These are phyloP conservation scores for Boletus subluridellus DNA, from an alignment of 1,284 basidiomycete species.

Conservation along the genomic window DNA sequence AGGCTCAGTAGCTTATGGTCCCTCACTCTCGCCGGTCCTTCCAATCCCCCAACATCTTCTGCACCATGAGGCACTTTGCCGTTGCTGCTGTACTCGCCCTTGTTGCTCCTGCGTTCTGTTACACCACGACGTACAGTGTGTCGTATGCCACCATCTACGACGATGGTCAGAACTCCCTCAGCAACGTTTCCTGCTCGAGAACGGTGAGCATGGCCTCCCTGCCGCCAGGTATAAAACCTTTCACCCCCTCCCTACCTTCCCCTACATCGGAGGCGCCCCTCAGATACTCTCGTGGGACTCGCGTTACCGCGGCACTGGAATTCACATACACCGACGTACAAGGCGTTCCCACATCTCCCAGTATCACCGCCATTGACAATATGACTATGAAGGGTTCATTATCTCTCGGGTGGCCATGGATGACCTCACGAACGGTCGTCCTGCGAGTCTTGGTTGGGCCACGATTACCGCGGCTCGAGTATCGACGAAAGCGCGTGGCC, in stretches of 20 bases:
- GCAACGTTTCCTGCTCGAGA: background rate
- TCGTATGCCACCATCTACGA: constrained; percentile 38
- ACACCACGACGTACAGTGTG: constrained; percentile 14
- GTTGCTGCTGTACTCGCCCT: too few relatives aligned
- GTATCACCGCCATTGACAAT: constrained; percentile 38
- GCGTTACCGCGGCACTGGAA: constrained; percentile 23
- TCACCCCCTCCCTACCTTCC: constrained; percentile 41
- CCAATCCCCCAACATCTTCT: too few relatives aligned
- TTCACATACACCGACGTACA: constrained; percentile 31
- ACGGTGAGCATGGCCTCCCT: constrained; percentile 26
- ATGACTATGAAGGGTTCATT: constrained; percentile 37
- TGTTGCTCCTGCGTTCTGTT: background rate
- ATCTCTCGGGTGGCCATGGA: constrained; percentile 31
- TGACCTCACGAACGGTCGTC: constrained; percentile 13
- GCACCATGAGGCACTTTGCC: too few relatives aligned
- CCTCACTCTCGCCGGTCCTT: too few relatives aligned
- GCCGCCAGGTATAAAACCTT: constrained; percentile 42
- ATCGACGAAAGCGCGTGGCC: constrained; percentile 8
- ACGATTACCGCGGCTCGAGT: background rate
- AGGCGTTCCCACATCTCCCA: constrained; percentile 8
- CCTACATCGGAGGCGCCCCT: constrained; percentile 41
- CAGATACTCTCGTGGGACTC: constrained; percentile 30
- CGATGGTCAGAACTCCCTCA: constrained; percentile 31
- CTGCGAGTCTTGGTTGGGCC: constrained; percentile 3
- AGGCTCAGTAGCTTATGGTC: too few relatives aligned